Evolutionary conservation across 352 stramenopile genomes (phyloP), one percentile per base, ranked within the genome.

Genomic region (Phytophthora tentaculata): DNA sequence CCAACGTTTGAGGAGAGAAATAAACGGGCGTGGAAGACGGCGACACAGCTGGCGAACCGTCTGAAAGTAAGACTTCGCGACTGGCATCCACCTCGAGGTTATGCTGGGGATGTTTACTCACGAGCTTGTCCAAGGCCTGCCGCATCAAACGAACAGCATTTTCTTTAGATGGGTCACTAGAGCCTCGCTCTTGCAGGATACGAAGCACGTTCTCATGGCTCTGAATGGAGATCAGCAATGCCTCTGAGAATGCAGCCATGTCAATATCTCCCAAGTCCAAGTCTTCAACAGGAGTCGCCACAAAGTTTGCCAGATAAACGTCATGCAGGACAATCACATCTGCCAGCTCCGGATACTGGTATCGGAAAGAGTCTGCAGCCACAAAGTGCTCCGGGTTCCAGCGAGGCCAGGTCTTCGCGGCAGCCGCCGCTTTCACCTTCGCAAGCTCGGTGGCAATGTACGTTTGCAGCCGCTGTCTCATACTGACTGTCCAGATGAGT

Each of bases 341-440:
- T 1, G 77, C 57, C 5, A 96, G 73, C 37, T 94, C 85, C 2
- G 82, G 77, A 58, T 96, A 96, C 53, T 94, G 83, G 41, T 96
- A 96, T 7, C 82, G 85, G 65, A 93, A 96, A 37, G 88, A 95
- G 62, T 94, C 88, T 6, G 85, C 86, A 3, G 88, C 88, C n/a
- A 96, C 66, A 64, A 96, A 94, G 50, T 96, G 86, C 24, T 96
- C 84, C 0, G 84, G 85, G 29, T 95, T 70, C 88, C 88, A 96
- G 13, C 80, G 82, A 17, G 88, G 88, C 86, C 86, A 96, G 0
- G 71, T 73, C 39, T 83, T 77, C 0, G 81, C 63, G 13, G 57
- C 63, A 5, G 80, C 81, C 9, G 83, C 83, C 5, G 73, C 77
- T 62, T 88, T 83, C n/a, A 95, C 82, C 56, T 94, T 94, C 1